Evolutionary conservation across 1,284 basidiomycete species (phyloP), one percentile per base, ranked within the genome.

Genomic region (Singerocomus inundabilis): DNA sequence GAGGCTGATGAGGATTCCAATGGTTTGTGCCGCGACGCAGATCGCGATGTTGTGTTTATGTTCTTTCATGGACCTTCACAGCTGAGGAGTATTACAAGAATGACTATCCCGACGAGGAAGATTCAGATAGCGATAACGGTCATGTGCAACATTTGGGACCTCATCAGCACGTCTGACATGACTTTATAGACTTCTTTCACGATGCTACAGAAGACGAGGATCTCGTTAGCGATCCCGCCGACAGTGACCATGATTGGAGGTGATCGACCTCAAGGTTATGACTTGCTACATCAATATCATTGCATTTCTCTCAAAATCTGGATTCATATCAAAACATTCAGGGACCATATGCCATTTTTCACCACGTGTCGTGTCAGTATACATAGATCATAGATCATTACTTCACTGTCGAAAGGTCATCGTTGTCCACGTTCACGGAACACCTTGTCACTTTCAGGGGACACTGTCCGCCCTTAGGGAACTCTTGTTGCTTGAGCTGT

Each of bases 1-100:
- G 85, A 86, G 56, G 88, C 80, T 4, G 88, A 90, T 52, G 88
- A 90, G 58, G 87, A 90, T 58, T 90, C 87, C 0, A 90, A 90
- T 67, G 85, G 87, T 87, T 46, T 37, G 73, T 61, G 1, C 42
- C 29, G 9, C 15, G 4, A 31, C 6, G 32, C 7, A 8, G 26
- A 16, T 30, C 12, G 33, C 45, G 9, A 36, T 44, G n/a, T 46
- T 35, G 15, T 30, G 6, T 44, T 36, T 15, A 47, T 30, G 30
- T 39, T 40, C 44, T 41, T 32, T 38, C 9, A 26, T 29, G 31
- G 34, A 48, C 43, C 15, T 13, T 33, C 41, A n/a, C 54, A 90
- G 87, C 82, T 13, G 87, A 90, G 65, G 87, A 88, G 55, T 89
- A 82, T 60, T 90, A 88, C 66, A 86, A 79, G 58, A 90, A 90